Evolutionary conservation across 345 rosid genomes (phyloP).

Genomic region (Balakata baccata): DNA sequence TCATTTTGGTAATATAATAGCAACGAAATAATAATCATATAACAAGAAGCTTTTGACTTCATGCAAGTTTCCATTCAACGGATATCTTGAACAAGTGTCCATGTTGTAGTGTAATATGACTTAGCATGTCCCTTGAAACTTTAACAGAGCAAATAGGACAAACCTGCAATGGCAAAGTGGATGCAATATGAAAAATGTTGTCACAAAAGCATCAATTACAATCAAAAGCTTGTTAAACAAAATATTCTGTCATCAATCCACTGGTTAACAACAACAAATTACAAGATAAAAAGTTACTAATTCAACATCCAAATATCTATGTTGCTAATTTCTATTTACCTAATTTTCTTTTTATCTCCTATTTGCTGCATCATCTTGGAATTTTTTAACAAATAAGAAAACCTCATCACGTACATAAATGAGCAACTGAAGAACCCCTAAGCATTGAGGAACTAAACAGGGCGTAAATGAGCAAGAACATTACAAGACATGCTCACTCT

Average conservation of each 20-base stretch:
- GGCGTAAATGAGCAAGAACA: not conserved
- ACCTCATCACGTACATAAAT: too few relatives aligned
- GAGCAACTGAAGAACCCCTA: not conserved
- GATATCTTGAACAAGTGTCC: slow-evolving; percentile 62
- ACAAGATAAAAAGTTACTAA: too few relatives aligned
- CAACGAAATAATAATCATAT: not conserved
- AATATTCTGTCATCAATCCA: not conserved
- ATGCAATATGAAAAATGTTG: slow-evolving; percentile 18
- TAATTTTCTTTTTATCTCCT: too few relatives aligned
- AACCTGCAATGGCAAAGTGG: slow-evolving; percentile 38
- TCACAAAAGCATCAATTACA: slow-evolving; percentile 20
- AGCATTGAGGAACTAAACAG: not conserved
- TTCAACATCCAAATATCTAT: too few relatives aligned
- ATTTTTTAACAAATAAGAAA: too few relatives aligned
- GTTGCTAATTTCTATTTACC: too few relatives aligned
- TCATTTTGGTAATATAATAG: slow-evolving; percentile 2
- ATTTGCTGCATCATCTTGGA: too few relatives aligned
- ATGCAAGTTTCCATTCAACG: slow-evolving; percentile 23
- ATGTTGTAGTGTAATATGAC: slow-evolving; percentile 52
- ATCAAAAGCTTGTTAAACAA: slow-evolving; percentile 9
- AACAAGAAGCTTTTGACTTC: not conserved
- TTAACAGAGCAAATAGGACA: slow-evolving; percentile 57
- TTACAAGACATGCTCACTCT: not conserved
- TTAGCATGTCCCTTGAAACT: slow-evolving; percentile 50
- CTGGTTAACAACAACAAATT: not conserved